Evolutionary conservation across 192 early-diverging fungal species (phyloP).

Genomic region (Thoreauomyces humboldtii): DNA sequence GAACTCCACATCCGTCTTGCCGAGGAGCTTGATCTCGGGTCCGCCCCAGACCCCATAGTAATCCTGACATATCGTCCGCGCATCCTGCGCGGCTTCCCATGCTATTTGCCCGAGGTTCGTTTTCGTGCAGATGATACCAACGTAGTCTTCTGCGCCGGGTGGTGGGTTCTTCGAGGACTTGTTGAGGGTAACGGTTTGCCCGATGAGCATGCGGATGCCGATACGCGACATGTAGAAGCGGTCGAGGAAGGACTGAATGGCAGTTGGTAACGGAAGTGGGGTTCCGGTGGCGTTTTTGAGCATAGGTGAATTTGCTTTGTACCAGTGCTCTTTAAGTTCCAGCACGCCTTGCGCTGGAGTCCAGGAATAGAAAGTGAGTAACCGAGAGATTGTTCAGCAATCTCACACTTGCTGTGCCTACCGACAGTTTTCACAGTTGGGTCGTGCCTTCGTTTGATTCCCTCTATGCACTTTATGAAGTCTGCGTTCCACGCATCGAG

Average conservation of each 20-base stretch:
- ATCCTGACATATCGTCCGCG: conserved; percentile 85
- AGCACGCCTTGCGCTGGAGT: conserved; percentile 82
- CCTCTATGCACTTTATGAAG: conserved; percentile 87
- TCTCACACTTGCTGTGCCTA: no score
- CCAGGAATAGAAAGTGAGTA: background rate
- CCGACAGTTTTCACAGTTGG: conserved; percentile 85
- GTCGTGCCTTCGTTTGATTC: conserved; percentile 89
- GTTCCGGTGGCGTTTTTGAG: conserved; percentile 1
- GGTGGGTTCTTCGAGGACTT: conserved; percentile 28
- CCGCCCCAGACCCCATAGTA: conserved; percentile 73
- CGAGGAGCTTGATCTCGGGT: conserved; percentile 66
- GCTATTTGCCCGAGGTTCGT: conserved; percentile 80
- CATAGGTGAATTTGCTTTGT: conserved; percentile 36
- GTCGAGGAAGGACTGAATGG: conserved; percentile 87
- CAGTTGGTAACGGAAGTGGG: conserved; percentile 50
- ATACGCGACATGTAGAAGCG: conserved; percentile 97
- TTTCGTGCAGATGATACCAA: conserved; percentile 91
- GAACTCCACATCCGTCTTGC: conserved; percentile 73
- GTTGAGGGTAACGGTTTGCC: conserved; percentile 51
- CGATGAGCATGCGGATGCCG: conserved; percentile 97
- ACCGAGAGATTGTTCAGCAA: no score
- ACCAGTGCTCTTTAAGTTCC: conserved; percentile 79
- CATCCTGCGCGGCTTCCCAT: conserved; percentile 86
- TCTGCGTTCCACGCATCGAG: conserved; percentile 34
- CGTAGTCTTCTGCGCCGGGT: conserved; percentile 58